Base-by-base conservation (phyloP, 768 basidiomycete genomes). In the Rhizopogon roseolus region DNA sequence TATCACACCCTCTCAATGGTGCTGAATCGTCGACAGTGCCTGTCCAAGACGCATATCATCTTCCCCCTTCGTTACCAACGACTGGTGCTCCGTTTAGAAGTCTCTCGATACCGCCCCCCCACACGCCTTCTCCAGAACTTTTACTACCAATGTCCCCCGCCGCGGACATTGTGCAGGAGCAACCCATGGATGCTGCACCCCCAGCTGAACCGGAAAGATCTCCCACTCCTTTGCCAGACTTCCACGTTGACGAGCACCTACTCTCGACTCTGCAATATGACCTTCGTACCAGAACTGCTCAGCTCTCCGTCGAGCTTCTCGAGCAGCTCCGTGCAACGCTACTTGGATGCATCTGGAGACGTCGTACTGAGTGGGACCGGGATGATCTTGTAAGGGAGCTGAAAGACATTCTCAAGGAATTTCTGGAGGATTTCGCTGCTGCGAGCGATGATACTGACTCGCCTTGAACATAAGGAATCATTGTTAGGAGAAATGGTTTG, bases 261-360 rank as follows among this genome's bases (percentile, higher is more conserved):
- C 22, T 22, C 22, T 22, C 22, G 22, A 63, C 76, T 9, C 77
- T 98, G 0, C 69, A 73, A 53, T 42, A 65, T 2, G 68, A 74
- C 42, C 66, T 98, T 27, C 71, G 71, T 36, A 22, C 22, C 22
- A 3, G 22, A 22, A 22, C 22, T 3, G 22, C 22, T 6, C 65
- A 64, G 0, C 73, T 98, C 41, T 90, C 76, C 25, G 77, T 98
- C 48, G 97, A 22, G 22, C 22, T 22, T 3, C 22, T 22, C 22
- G 22, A 98, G 66, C 94, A 98, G 68, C 77, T 99, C 6, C 82
- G 97, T 5, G 95, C 97, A 7, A 83, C 80, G 2, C 88, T 85
- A 60, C 80, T 94, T 25, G 82, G 84, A 40, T 75, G 75, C 48
- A 77, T 98, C n/a, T 99, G 95, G 95, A 75, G 82, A 28, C 84